Evolutionary conservation across 164 flowering plant species (phyloP), one percentile per base, ranked within the genome.

Genomic region (Aristolochia californica): DNA sequence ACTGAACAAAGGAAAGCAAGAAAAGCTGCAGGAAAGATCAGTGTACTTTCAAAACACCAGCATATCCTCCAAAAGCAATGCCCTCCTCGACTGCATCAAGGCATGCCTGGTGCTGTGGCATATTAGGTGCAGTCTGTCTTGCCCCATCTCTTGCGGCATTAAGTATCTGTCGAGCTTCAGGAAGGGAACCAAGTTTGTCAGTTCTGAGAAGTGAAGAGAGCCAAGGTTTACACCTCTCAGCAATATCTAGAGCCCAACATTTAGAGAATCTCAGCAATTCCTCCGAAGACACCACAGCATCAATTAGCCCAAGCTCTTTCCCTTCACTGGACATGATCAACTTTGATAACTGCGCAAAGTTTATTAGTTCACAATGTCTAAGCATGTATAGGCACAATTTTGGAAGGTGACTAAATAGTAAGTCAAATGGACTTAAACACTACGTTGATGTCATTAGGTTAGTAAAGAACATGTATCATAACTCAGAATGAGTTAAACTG

Each of bases 101-200:
- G 70, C 97, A 88, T 40, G 73, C 91, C 43, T 77, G 83, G 68
- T 90, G 89, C 72, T 89, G 99, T 59, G 99, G 97, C 93, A 88
- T 60, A 66, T 94, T 79, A 56, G 75, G 83, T 40, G 93, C 87
- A 68, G 73, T 82, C 58, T 63, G 79, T 65, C 59, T 84, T 51
- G 83, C 95, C 54, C 75, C 85, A 69, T 79, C 72, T 59, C 89
- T 77, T 12, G 97, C 87, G 58, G 47, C 26, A 64, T 77, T 82
- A 52, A 94, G 13, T 26, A 82, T 62, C 26, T 79, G 64, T 27
- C 77, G 88, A 45, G 87, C 91, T 72, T 90, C 99, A 60, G 95
- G 69, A 48, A 88, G 71, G 54, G 97, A 74, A 38, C 91, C 83
- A 72, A 94, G 63, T 61, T 78, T 94, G 50, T 90, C 95, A 34